Evolutionary conservation across 2,329 filamentous ascomycete species (phyloP), one percentile per base, ranked within the genome.

Genomic region (Penicillium rolfsii): DNA sequence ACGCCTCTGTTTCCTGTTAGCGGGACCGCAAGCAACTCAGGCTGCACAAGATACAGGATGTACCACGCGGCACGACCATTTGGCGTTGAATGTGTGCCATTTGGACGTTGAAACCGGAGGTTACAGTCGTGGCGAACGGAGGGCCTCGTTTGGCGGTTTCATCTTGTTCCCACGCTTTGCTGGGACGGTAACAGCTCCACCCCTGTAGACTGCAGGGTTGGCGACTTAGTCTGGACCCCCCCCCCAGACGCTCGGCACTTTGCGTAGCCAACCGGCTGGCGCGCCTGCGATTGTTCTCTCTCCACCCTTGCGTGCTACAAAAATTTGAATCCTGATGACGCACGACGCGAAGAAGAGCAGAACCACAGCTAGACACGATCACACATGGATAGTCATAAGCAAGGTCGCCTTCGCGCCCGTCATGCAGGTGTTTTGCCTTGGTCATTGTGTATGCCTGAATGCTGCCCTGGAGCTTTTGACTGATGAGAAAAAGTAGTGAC

Each of bases 21-120:
- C 57, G 60, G 64, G 57, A 16, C 62, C 55, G 41, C 28, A 35
- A 46, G 33, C 63, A 46, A 64, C 68, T 67, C 61, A 64, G 28
- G 57, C 40, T 50, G 52, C 36, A 35, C 45, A 45, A 63, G 48
- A 41, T 45, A 45, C 48, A 50, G 24, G 41, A 30, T 28, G 40
- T 53, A 54, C 50, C 38, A 52, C 26, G 43, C 48, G 36, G 30
- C 56, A 40, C 22, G 28, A 52, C 49, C 49, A 35, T 35, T 5
- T 52, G 49, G 35, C 30, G 22, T 38, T 22, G 28, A 35, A 35
- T 52, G 30, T 38, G 45, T 48, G 53, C 46, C 22, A 40, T 26
- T 16, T 24, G 48, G 48, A 50, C 35, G 36, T 58, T 49, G 55
- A 61, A 59, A 62, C 52, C 46, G 56, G 50, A 50, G 33, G 61